Evolutionary conservation across 1,139 yeast species (phyloP).

Genomic region (Magnusiomyces sp.): DNA sequence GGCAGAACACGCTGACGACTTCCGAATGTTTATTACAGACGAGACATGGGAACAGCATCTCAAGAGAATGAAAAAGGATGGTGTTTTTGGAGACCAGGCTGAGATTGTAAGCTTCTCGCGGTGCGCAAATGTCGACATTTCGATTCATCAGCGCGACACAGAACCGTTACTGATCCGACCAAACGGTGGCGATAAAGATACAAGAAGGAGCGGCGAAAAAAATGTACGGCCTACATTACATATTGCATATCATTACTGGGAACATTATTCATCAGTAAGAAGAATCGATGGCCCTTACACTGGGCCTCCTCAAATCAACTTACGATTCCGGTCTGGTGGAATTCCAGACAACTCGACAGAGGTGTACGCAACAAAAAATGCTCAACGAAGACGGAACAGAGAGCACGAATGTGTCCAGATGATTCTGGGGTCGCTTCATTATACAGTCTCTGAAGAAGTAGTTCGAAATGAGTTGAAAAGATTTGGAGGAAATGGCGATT

Average conservation of each 20-base stretch:
- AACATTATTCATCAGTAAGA: conserved; percentile 36
- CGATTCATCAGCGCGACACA: conserved; percentile 33
- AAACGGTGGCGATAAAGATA: background rate
- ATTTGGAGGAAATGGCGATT: background rate
- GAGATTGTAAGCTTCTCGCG: conserved; percentile 37
- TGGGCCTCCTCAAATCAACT: conserved; percentile 28
- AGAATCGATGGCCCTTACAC: conserved; percentile 32
- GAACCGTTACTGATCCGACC: conserved; percentile 5
- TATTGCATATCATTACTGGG: conserved; percentile 38
- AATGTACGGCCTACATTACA: conserved; percentile 21
- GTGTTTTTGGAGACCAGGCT: conserved; percentile 36
- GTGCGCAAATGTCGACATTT: conserved; percentile 26
- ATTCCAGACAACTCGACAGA: conserved; percentile 6
- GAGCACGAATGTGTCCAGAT: background rate
- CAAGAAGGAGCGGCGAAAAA: background rate
- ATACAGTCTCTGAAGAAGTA: background rate
- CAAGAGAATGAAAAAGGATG: conserved; percentile 33
- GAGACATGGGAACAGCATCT: conserved; percentile 32
- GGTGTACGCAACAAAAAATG: background rate
- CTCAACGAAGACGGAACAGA: background rate
- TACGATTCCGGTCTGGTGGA: conserved; percentile 7
- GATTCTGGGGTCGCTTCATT: background rate
- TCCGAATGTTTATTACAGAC: conserved; percentile 27
- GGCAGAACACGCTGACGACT: conserved; percentile 25
- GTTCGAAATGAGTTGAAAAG: background rate